Evolutionary conservation across 1,284 basidiomycete genomes (phyloP).

Genomic region (Ceratobasidium sp.): DNA sequence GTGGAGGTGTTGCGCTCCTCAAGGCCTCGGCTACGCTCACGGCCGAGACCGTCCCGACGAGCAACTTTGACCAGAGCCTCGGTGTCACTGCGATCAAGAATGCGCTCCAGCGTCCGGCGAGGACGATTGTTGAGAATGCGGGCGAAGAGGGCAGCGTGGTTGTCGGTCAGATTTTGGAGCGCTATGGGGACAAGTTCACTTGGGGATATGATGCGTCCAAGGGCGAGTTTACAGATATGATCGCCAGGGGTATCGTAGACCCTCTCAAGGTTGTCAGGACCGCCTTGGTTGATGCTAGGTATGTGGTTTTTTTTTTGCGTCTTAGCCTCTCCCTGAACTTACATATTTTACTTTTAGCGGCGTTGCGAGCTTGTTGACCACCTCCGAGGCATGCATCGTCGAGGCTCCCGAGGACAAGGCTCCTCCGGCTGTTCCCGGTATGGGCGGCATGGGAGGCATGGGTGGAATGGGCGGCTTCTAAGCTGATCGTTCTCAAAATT

Average conservation of each 20-base stretch:
- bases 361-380: conserved; percentile 90
- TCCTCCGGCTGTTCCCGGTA: conserved; percentile 54
- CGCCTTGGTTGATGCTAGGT: conserved; percentile 75
- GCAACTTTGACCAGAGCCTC: conserved; percentile 98
- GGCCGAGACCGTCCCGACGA: conserved; percentile 70
- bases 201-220: conserved; percentile 93
- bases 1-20: conserved; percentile 90
- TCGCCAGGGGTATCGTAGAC: conserved; percentile 92
- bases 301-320: conserved; percentile 10
- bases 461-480: conserved; percentile 48
- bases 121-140: conserved; percentile 92
- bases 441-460: conserved; percentile 68
- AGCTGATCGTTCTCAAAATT: too few species aligned
- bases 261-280: conserved; percentile 92
- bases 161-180: conserved; percentile 80
- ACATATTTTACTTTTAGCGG: conserved; percentile 51
- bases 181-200: conserved; percentile 79
- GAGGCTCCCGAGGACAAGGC: conserved; percentile 87
- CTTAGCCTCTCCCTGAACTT: conserved; percentile 39
- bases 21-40: conserved; percentile 86
- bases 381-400: conserved; percentile 91
- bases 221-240: conserved; percentile 95
- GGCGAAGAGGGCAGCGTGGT: conserved; percentile 95
- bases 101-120: conserved; percentile 82
- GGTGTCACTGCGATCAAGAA: conserved; percentile 93